These are phyloP conservation scores for Cajanus cajan DNA, from an alignment of 306 rosid species.

Conservation along the genomic window DNA sequence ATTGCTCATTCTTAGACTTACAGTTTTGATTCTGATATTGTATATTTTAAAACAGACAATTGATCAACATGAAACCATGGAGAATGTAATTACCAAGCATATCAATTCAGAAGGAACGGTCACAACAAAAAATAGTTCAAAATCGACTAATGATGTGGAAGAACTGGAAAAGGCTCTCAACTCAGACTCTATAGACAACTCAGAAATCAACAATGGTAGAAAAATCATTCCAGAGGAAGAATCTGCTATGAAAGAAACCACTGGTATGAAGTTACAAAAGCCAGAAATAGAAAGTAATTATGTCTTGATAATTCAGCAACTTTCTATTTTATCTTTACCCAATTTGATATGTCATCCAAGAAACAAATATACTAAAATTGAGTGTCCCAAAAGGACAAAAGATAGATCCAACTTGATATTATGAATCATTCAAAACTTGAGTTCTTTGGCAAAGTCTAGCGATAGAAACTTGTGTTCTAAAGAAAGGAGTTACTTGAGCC, in stretches of 20 bases:
- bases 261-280: not conserved
- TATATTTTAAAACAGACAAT: not conserved
- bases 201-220: not conserved
- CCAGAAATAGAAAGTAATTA: not conserved
- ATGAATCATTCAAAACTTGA: not conserved
- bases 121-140: not conserved
- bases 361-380: not conserved
- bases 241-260: not conserved
- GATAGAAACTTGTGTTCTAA: not conserved
- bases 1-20: not conserved
- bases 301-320: not conserved
- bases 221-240: not conserved
- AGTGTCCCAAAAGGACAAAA: not conserved
- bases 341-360: not conserved
- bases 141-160: not conserved
- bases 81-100: not conserved
- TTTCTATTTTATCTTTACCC: not conserved
- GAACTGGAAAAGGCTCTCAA: not conserved
- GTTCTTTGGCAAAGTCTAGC: not conserved
- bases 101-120: not conserved
- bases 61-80: not conserved
- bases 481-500: not conserved
- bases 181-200: not conserved
- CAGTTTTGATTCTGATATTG: not conserved
- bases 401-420: not conserved